Evolutionary conservation across 306 rosid genomes (phyloP).

Genomic region (Gastrolobium villosum): DNA sequence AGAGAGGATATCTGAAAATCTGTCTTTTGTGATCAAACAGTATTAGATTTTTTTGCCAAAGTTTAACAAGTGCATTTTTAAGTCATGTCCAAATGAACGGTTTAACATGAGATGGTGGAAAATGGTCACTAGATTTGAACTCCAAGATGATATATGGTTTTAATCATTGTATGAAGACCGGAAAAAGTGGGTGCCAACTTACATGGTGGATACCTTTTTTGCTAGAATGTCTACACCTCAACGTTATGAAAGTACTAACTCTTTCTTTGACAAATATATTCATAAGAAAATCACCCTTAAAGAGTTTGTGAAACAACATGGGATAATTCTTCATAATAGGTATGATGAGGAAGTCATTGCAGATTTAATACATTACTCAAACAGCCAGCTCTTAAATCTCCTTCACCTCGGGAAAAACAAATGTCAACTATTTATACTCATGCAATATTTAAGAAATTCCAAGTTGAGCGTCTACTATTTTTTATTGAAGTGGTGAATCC

Average conservation of each 20-base stretch:
- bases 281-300: slow-evolving; percentile 86
- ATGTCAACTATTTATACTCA: slow-evolving; percentile 91
- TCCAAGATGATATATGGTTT: slow-evolving; percentile 78
- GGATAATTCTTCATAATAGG: slow-evolving; percentile 82
- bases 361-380: slow-evolving; percentile 92
- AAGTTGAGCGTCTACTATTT: too few relatives aligned
- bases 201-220: slow-evolving; percentile 76
- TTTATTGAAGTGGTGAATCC: too few relatives aligned
- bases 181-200: slow-evolving; percentile 86
- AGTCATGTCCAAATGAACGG: slow-evolving; percentile 87
- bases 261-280: slow-evolving; percentile 92
- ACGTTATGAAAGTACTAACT: slow-evolving; percentile 87
- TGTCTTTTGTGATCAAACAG: slow-evolving; percentile 73
- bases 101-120: slow-evolving; percentile 95
- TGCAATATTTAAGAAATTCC: slow-evolving; percentile 89
- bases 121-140: slow-evolving; percentile 85
- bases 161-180: slow-evolving; percentile 80
- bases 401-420: slow-evolving; percentile 98
- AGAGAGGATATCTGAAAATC: slow-evolving; percentile 85
- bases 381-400: slow-evolving; percentile 94
- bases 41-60: slow-evolving; percentile 72
- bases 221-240: slow-evolving; percentile 85
- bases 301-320: slow-evolving; percentile 89
- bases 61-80: slow-evolving; percentile 80
- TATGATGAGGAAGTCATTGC: slow-evolving; percentile 90